Evolutionary conservation across 2,329 filamentous ascomycete species (phyloP).

Genomic region (Alternaria gansuensis): DNA sequence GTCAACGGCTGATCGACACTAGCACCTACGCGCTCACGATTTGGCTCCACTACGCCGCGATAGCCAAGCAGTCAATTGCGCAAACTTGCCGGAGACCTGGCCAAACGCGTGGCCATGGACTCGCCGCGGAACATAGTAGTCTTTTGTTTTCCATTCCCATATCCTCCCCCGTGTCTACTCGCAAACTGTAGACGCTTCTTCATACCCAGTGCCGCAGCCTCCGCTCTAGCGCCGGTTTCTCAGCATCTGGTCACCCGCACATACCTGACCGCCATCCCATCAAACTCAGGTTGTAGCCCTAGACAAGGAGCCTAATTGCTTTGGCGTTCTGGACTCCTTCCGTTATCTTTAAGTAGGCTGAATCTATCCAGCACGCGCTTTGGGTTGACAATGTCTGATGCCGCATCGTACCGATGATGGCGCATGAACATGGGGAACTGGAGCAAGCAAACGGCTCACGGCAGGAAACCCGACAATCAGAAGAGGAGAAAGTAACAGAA

Average conservation of each 20-base stretch:
- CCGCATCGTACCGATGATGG: constrained; percentile 12
- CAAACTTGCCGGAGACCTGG: neutral
- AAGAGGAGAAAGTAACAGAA: neutral
- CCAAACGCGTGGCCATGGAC: neutral
- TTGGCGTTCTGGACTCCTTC: neutral
- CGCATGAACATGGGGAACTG: constrained; percentile 8
- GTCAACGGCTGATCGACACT: constrained; percentile 26
- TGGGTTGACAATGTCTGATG: constrained; percentile 3
- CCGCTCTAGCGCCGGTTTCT: constrained; percentile 29
- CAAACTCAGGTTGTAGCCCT: no score
- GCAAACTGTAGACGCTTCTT: constrained; percentile 6
- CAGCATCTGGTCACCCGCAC: constrained; percentile 24
- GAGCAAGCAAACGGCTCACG: neutral
- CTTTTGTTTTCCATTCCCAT: neutral
- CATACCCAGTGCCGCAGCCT: constrained; percentile 4
- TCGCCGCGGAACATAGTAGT: neutral
- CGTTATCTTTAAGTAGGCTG: no score
- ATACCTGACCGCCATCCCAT: neutral
- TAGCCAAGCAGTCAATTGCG: constrained; percentile 10
- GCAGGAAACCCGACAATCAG: neutral
- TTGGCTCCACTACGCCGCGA: constrained; percentile 14
- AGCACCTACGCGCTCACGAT: constrained; percentile 16
- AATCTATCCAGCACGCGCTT: neutral
- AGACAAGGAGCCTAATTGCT: neutral
- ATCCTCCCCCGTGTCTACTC: neutral